Base-by-base conservation (phyloP, 192 early-diverging fungal species). In the Linnemannia elongata region DNA sequence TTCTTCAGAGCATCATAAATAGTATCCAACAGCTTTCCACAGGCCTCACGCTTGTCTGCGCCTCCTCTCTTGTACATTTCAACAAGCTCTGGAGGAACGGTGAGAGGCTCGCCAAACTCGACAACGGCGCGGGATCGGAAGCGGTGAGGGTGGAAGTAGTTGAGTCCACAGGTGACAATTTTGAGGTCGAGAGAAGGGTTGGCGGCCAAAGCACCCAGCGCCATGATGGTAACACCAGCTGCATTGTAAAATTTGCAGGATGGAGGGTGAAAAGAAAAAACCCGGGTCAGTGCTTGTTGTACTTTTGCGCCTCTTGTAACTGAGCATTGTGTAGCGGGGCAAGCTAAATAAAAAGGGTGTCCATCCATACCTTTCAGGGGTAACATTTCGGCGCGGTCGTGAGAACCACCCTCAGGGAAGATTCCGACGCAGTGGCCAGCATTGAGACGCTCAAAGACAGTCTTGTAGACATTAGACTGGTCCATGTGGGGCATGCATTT, bases 91-190 rank as follows among this genome's bases (percentile, higher is more conserved):
- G 88, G 78, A 18, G 95, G 88, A 9, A 99, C 92, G 18, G 93
- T 91, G 76, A 99, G 95, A 0, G 97, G 97, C 54, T 96, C 93
- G 47, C 99, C 97, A 92, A 97, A 99, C 88, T 99, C 98, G 52
- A 99, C 93, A 49, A 99, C 98, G n/a, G 98, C 97, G 74, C 97
- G 95, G 13, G 97, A 98, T 72, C 99, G 94, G 94, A 99, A 99
- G 89, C 95, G 91, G 88, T 94, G 94, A 24, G 98, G 95, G 87
- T 99, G 96, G 90, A 99, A 99, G 89, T 99, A 99, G 90, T 97
- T 97, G 44, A 99, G 91, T 7, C 97, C 93, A 81, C 93, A 93
- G 33, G 98, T 98, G 13, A 99, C 96, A 88, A 99, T 97, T 80
- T 96, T 97, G 36, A 99, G 95, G 73, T 98, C 93, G 49, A 98